Base-by-base conservation (phyloP, 2,329 filamentous ascomycete species). In the Stachybotrys chartarum region DNA sequence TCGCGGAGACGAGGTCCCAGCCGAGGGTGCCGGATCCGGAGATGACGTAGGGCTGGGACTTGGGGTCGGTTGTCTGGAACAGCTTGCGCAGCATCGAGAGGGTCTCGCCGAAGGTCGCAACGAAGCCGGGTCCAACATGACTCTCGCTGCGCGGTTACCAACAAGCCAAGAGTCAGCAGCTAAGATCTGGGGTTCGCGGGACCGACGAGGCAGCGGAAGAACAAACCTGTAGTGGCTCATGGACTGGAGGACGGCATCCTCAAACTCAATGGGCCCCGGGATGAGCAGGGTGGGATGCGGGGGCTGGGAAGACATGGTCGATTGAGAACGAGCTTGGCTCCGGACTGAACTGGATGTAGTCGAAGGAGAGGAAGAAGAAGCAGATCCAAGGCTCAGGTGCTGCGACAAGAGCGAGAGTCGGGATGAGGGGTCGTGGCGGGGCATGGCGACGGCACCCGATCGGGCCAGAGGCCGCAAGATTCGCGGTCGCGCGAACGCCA, bases 211-310 rank as follows among this genome's bases (percentile, higher is more conserved):
- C 30, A 44, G 32, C 45, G 46, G 24, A 45, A 63, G 62, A 56
- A 55, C 75, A 66, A 77, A 91, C 88, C 89, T 93, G 77, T 88
- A 96, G 75, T 96, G 91, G 78, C 88, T 87, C 93, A 97, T 97
- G 58, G 91, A 90, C 73, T 92, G 84, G 53, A 97, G 84, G 58
- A 97, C 93, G 51, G 86, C 91, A 93, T 97, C 93, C 72, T 97
- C 93, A 70, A 97, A 97, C 78, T 97, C 93, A 72, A 97, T 96
- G 68, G 94, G 94, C 60, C 94, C 94, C 52, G 94, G 94, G 68
- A 99, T 97, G 75, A 99, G 85, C 74, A 99, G 80, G 55, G 93
- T 87, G 48, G 83, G 74, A 68, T 87, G 84, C 52, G 77, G 72
- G 55, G 82, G 77, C 64, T 86, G 84, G 57, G 77, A 78, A 62